A percentile compares a stretch with the other conserved stretches of the same genome.
Conservation (phyloP, 805 yeast genomes). For the Kodamaea lidongshanica region DNA sequence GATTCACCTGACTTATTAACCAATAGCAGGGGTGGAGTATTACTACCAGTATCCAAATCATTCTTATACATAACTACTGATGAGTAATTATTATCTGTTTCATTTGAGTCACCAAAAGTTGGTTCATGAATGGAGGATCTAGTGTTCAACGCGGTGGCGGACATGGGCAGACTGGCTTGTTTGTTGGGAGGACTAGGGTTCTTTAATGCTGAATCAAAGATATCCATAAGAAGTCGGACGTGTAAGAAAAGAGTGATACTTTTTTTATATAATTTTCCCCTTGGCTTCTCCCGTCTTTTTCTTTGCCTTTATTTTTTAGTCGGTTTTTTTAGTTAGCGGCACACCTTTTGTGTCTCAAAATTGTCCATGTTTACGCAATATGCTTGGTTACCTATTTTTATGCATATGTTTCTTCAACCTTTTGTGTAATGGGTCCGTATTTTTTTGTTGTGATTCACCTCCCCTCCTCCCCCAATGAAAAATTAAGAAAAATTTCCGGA, state of each 20-base stretch:
- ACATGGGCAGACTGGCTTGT: constrained; percentile 8
- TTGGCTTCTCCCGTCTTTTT: constrained; percentile 2
- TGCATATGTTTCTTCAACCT: too few relatives aligned
- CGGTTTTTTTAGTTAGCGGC: constrained; percentile 1
- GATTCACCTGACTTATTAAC: constrained; percentile 6
- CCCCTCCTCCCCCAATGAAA: too few relatives aligned
- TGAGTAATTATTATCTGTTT: too few relatives aligned
- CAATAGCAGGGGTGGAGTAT: constrained; percentile 6
- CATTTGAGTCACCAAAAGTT: too few relatives aligned
- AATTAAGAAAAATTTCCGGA: too few relatives aligned
- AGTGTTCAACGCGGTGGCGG: constrained; percentile 1
- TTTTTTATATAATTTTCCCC: constrained; percentile 2
- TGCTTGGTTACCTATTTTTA: too few relatives aligned
- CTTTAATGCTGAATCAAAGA: constrained; percentile 25
- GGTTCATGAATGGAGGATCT: constrained; percentile 2
- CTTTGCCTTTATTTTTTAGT: constrained; percentile 3
- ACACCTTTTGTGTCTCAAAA: too few relatives aligned
- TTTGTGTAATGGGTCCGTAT: too few relatives aligned
- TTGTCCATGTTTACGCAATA: too few relatives aligned
- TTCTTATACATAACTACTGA: constrained; percentile 7
- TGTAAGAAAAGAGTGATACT: constrained; percentile 3
- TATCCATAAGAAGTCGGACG: constrained; percentile 14
- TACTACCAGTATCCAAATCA: constrained; percentile 5
- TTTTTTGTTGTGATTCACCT: too few relatives aligned
- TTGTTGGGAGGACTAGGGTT: constrained; percentile 33